A percentile compares a stretch with the other conserved stretches of the same genome.
Evolutionary conservation across 345 rosid genomes (phyloP).

Genomic region (Arabidopsis arenosa): DNA sequence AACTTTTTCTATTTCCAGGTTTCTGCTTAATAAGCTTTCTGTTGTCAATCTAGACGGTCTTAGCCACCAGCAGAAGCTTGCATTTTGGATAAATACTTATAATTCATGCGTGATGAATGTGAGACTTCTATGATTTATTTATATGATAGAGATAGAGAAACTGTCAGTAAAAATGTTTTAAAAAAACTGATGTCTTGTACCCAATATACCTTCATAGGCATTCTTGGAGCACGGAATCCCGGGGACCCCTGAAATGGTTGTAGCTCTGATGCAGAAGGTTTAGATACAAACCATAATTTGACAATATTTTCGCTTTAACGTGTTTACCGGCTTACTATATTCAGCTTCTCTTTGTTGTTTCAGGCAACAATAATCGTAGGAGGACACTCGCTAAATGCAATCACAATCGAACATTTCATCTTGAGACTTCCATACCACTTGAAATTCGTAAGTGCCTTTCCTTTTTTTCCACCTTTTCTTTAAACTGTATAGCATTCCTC

Average conservation of each 20-base stretch:
- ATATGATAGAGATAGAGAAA: neutral
- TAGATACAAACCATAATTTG: constrained; percentile 12
- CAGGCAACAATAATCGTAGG: constrained; percentile 85
- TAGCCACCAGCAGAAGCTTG: constrained; percentile 91
- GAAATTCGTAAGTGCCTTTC: constrained; percentile 66
- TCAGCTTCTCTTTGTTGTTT: constrained; percentile 32
- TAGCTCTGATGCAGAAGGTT: constrained; percentile 91
- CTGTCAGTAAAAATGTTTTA: constrained; percentile 3
- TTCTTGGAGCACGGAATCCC: constrained; percentile 86
- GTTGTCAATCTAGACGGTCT: constrained; percentile 67
- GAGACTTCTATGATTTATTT: constrained; percentile 30
- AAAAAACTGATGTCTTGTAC: constrained; percentile 6
- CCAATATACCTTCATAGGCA: constrained; percentile 50
- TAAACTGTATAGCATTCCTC: neutral
- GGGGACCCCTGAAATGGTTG: constrained; percentile 75
- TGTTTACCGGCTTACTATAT: neutral
- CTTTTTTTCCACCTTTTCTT: neutral
- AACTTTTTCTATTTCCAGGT: constrained; percentile 52
- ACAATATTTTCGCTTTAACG: neutral
- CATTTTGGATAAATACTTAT: constrained; percentile 94
- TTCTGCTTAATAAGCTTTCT: constrained; percentile 74
- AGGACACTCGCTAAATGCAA: constrained; percentile 74
- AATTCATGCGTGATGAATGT: constrained; percentile 91
- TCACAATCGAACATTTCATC: constrained; percentile 90
- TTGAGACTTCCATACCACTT: constrained; percentile 90